A percentile compares a stretch with the other conserved stretches of the same genome.
These are phyloP conservation scores for Penicillium angulare DNA, from an alignment of 495 filamentous ascomycete species.

Conservation along the genomic window DNA sequence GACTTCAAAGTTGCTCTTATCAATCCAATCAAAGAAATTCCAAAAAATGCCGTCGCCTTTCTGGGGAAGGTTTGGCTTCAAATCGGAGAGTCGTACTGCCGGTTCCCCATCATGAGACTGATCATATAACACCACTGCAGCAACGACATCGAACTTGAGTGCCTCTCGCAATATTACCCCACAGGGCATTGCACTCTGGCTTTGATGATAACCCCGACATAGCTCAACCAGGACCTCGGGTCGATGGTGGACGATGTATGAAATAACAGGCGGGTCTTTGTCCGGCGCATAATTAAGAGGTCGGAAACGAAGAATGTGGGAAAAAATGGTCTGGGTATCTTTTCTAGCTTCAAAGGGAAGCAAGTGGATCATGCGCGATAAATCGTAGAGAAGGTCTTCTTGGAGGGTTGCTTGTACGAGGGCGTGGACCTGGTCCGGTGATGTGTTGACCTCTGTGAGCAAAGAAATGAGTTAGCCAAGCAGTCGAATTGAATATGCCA, in stretches of 20 bases:
- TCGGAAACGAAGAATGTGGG: slow-evolving; percentile 80
- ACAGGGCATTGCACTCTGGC: slow-evolving; percentile 90
- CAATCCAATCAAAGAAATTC: slow-evolving; percentile 98
- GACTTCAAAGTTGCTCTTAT: slow-evolving; percentile 91
- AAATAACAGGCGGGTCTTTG: slow-evolving; percentile 75
- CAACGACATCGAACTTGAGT: slow-evolving; percentile 84
- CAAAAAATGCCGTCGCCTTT: slow-evolving; percentile 85
- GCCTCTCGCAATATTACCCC: slow-evolving; percentile 89
- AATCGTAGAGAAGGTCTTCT: slow-evolving; percentile 81
- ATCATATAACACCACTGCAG: slow-evolving; percentile 88
- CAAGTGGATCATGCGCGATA: slow-evolving; percentile 73
- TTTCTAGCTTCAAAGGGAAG: slow-evolving; percentile 94
- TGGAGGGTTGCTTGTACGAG: slow-evolving; percentile 77
- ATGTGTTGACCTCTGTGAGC: slow-evolving; percentile 71
- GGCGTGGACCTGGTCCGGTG: slow-evolving; percentile 79
- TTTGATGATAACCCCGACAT: slow-evolving; percentile 84
- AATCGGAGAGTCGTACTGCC: slow-evolving; percentile 54
- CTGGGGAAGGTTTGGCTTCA: slow-evolving; percentile 65
- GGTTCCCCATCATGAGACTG: slow-evolving; percentile 65
- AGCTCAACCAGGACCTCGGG: slow-evolving; percentile 85
- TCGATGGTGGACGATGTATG: slow-evolving; percentile 77
- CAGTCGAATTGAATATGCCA: too few species aligned
- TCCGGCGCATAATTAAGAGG: slow-evolving; percentile 46
- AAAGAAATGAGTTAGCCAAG: slow-evolving; percentile 9
- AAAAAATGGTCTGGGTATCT: slow-evolving; percentile 87